These are phyloP conservation scores for Syzygium aromaticum DNA, from an alignment of 345 rosid genomes.

Conservation along the genomic window DNA sequence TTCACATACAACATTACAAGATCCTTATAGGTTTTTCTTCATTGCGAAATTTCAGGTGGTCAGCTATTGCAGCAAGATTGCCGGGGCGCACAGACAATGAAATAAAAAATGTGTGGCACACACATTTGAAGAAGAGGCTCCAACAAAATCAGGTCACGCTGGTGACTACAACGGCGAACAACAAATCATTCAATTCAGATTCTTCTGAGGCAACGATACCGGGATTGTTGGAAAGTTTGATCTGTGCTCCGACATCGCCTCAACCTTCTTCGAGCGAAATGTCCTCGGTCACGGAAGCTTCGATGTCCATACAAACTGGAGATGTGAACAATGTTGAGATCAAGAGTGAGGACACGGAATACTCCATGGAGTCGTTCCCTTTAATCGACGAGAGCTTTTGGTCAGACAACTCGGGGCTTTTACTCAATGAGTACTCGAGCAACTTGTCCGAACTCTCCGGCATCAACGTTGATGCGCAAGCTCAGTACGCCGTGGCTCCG, in stretches of 20 bases:
- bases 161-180: background rate
- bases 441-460: background rate
- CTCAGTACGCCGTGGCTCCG: background rate
- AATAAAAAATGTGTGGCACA: conserved; percentile 90
- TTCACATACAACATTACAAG: background rate
- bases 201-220: background rate
- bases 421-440: conserved; percentile 1
- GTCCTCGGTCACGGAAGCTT: conserved; percentile 24
- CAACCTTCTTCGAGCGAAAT: conserved; percentile 41
- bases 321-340: conserved; percentile 9
- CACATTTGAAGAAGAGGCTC: conserved; percentile 75
- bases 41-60: conserved; percentile 49
- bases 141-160: conserved; percentile 18
- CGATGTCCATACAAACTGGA: conserved; percentile 5
- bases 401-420: conserved; percentile 30
- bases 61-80: conserved; percentile 67
- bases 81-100: conserved; percentile 94
- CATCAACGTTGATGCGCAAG: background rate
- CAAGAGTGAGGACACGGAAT: conserved; percentile 9
- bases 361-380: conserved; percentile 24
- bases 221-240: background rate
- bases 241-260: conserved; percentile 19
- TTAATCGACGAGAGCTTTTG: conserved; percentile 62
- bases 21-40: background rate
- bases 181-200: background rate